Percentiles rank a stretch among this genome's conserved stretches.
phyloP scores from a whole-genome alignment of 2,329 filamentous ascomycete genomes.

The Ophiostoma novo-ulmi region DNA sequence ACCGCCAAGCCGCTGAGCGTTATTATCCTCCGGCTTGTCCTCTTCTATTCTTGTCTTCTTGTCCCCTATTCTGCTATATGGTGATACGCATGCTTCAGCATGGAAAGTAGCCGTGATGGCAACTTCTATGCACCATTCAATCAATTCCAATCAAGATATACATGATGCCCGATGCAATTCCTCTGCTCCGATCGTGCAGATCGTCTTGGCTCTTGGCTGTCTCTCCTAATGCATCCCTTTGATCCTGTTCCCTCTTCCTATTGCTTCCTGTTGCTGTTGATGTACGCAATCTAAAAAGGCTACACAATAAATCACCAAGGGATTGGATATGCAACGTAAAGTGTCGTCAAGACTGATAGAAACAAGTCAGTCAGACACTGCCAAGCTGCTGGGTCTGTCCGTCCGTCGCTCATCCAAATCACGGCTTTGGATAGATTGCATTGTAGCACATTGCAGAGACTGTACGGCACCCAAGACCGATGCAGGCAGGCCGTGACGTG shows the following conservation, averaged over 20 bases:
- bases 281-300: background rate
- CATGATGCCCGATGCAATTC: background rate
- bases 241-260: background rate
- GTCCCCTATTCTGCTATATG: background rate
- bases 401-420: background rate
- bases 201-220: conserved; percentile 12
- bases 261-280: background rate
- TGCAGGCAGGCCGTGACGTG: conserved; percentile 2
- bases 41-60: background rate
- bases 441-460: background rate
- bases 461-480: background rate
- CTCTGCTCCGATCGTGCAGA: background rate
- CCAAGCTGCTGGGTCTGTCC: conserved; percentile 8
- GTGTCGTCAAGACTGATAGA: background rate
- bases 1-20: background rate
- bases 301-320: background rate
- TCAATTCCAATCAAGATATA: background rate
- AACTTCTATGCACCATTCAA: background rate
- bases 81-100: background rate
- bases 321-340: background rate
- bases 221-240: background rate
- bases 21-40: background rate
- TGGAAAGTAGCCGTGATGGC: background rate
- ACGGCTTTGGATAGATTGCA: background rate
- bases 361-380: background rate